phyloP scores from a whole-genome alignment of 1,139 yeast species.

The Magnusiomyces ingens region DNA sequence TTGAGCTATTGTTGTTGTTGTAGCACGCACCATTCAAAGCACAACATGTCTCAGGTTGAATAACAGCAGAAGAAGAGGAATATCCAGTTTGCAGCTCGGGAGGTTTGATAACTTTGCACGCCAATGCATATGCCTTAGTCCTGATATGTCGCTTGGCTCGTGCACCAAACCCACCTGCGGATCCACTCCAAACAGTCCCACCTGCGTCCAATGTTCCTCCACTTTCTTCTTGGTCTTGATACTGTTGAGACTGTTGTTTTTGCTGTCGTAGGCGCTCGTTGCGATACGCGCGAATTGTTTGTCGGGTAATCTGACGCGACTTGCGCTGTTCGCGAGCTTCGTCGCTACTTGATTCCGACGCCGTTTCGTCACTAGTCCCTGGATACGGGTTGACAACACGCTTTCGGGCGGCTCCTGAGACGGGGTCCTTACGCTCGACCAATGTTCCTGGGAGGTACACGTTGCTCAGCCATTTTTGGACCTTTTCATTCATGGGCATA shows the following conservation, averaged over 20 bases:
- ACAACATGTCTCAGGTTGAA: too few species aligned
- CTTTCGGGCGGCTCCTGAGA: constrained; percentile 3
- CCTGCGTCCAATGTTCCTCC: not conserved
- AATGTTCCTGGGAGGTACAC: not conserved
- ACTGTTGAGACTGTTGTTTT: not conserved
- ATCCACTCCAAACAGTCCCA: too few species aligned
- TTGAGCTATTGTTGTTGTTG: too few species aligned
- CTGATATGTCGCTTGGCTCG: too few species aligned
- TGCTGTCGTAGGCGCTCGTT: not conserved
- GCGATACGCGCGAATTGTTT: too few species aligned
- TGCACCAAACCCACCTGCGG: too few species aligned
- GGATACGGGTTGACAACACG: constrained; percentile 13
- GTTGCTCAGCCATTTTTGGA: constrained; percentile 20
- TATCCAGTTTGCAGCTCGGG: too few species aligned
- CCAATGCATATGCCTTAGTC: too few species aligned
- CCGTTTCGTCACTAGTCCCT: constrained; percentile 14
- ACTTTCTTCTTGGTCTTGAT: not conserved
- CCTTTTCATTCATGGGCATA: constrained; percentile 23
- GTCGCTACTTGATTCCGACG: constrained; percentile 5
- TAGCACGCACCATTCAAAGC: too few species aligned
- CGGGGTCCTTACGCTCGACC: not conserved
- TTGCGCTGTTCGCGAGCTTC: not conserved
- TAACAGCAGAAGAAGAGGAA: too few species aligned
- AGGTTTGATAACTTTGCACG: too few species aligned
- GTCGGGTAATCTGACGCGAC: not conserved